phyloP scores from a whole-genome alignment of 306 rosid species.

The Quercus cerris region DNA sequence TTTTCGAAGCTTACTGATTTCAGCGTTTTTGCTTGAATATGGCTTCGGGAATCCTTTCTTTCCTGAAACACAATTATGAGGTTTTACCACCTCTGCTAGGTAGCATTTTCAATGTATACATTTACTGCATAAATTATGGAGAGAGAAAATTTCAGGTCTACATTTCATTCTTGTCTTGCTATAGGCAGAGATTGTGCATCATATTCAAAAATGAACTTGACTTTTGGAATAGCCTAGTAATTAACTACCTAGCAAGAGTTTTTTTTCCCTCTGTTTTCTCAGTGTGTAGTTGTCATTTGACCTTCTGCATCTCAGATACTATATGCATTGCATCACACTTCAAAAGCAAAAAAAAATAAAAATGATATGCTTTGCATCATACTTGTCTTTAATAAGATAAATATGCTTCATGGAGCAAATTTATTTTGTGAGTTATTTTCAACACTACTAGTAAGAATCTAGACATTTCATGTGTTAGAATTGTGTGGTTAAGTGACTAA shows the following conservation, averaged over 20 bases:
- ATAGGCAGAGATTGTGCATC: background rate
- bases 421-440: background rate
- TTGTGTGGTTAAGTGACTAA: no score
- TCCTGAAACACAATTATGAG: background rate
- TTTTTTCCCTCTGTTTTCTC: no score
- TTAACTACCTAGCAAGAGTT: background rate
- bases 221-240: background rate
- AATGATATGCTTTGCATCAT: background rate
- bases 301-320: background rate
- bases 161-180: background rate
- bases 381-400: background rate
- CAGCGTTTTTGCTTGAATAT: background rate
- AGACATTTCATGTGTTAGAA: background rate
- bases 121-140: background rate
- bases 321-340: background rate
- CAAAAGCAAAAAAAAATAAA: no score
- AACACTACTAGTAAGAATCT: background rate
- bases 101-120: background rate
- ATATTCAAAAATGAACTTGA: background rate
- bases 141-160: background rate
- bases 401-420: background rate
- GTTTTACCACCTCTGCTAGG: background rate
- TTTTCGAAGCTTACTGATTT: no score
- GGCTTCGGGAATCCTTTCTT: background rate
- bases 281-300: background rate